Evolutionary conservation across 1,139 yeast genomes (phyloP), one percentile per base, ranked within the genome.

Genomic region (Nadsonia starkeyi-henricii): DNA sequence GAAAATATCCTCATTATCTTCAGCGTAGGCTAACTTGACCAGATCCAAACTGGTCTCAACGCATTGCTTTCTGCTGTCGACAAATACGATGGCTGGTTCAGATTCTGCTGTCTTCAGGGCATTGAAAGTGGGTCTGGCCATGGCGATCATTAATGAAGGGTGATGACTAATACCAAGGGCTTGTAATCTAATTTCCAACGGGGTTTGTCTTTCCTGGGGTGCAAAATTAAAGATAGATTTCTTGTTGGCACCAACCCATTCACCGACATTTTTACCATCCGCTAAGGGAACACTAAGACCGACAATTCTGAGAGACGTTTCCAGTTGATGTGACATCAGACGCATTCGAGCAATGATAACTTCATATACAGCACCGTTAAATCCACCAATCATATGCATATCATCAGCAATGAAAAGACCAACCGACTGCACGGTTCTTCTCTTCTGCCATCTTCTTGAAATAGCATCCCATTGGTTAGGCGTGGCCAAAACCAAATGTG

Each of bases 401-500:
- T 86, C 91, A 62, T 86, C 96, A 47, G 78, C 78, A 47, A 91
- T 74, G 2, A 86, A 60, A 41, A 86, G 62, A 48, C 78, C 85
- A 36, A 91, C 75, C 0, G 76, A 63, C 52, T 82, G 88, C 2
- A 89, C 69, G 46, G 79, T 79, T 20, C 55, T 50, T 28, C 62
- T 53, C 57, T 77, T 79, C 56, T 80, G 79, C 97, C 97, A 91
- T 47, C 89, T 72, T 54, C 91, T 75, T 0, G 94, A 77, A 1
- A 88, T 58, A 2, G 67, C 56, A 53, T 85, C 89, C 69, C 86
- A 83, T 53, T 85, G 89, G 20, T 67, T 71, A 0, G 96, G 95
- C 0, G 96, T 86, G 2, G 85, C 78, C 18, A 89, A 62, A n/a
- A 85, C 64, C 49, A 89, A 62, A 59, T 85, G 89, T 50, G 78